These are phyloP conservation scores for Tritrichomonas foetus DNA, from an alignment of 208 protist species.

Conservation along the genomic window DNA sequence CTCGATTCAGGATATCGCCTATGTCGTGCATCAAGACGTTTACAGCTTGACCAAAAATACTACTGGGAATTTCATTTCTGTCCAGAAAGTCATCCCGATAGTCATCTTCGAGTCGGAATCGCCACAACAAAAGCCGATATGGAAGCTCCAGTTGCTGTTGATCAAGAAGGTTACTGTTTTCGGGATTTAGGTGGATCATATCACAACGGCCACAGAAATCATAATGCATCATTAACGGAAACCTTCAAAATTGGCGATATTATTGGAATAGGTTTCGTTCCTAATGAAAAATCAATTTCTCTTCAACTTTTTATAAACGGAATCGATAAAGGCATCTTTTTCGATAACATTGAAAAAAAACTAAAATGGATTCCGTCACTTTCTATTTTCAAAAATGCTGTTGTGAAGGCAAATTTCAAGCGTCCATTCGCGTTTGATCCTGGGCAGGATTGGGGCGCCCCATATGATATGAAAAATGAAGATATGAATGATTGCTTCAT, in stretches of 20 bases:
- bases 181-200: background rate
- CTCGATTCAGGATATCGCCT: background rate
- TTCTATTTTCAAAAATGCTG: background rate
- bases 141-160: background rate
- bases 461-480: background rate
- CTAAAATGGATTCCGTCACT: conserved; percentile 31
- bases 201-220: background rate
- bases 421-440: background rate
- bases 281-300: background rate
- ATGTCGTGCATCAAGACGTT: background rate
- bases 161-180: background rate
- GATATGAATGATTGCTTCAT: background rate
- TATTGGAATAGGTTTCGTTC: background rate
- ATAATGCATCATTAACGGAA: background rate
- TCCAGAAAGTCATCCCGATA: background rate
- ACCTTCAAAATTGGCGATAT: background rate
- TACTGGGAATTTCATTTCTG: conserved; percentile 12
- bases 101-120: background rate
- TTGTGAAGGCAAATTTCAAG: background rate
- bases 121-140: conserved; percentile 4
- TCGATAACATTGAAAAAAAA: background rate
- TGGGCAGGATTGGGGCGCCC: background rate
- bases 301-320: background rate
- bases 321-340: background rate
- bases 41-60: background rate